Percentiles rank a stretch among this genome's conserved stretches.
These are phyloP conservation scores for Ottelia alismoides DNA, from an alignment of 106 monocot species.

Conservation along the genomic window DNA sequence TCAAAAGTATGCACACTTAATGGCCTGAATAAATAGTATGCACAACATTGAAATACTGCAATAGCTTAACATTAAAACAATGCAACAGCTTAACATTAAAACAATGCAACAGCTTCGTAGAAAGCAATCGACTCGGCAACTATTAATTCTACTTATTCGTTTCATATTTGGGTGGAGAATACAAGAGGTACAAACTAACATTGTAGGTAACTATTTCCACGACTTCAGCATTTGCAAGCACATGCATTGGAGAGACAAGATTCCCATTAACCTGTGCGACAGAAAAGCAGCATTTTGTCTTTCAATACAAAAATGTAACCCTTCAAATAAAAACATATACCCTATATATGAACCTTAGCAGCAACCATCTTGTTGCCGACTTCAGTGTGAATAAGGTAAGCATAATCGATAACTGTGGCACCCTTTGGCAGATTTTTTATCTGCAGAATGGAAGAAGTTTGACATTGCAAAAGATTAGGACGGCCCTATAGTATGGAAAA, in stretches of 20 bases:
- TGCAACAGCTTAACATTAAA: too few relatives aligned
- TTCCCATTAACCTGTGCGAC: constrained; percentile 84
- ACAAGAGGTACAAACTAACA: constrained; percentile 22
- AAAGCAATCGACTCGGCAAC: too few relatives aligned
- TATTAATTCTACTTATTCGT: too few relatives aligned
- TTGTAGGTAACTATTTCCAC: constrained; percentile 92
- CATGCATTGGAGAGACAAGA: constrained; percentile 81
- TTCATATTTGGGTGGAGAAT: too few relatives aligned
- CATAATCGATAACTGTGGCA: constrained; percentile 93
- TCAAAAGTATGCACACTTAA: too few relatives aligned
- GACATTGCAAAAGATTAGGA: too few relatives aligned
- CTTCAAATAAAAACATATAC: not conserved
- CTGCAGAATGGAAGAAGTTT: constrained; percentile 26
- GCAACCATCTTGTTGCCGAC: constrained; percentile 98
- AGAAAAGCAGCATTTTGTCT: not conserved
- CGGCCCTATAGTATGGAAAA: too few relatives aligned
- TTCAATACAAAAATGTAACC: not conserved
- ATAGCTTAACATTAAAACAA: too few relatives aligned
- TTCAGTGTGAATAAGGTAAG: constrained; percentile 89
- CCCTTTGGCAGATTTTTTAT: constrained; percentile 94
- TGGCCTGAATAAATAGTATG: too few relatives aligned
- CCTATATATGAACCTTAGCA: constrained; percentile 46
- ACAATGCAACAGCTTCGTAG: too few relatives aligned
- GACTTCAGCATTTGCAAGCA: constrained; percentile 95
- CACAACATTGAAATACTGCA: too few relatives aligned